phyloP scores from a whole-genome alignment of 2,329 filamentous ascomycete species.

The Trichoderma pleuroti region DNA sequence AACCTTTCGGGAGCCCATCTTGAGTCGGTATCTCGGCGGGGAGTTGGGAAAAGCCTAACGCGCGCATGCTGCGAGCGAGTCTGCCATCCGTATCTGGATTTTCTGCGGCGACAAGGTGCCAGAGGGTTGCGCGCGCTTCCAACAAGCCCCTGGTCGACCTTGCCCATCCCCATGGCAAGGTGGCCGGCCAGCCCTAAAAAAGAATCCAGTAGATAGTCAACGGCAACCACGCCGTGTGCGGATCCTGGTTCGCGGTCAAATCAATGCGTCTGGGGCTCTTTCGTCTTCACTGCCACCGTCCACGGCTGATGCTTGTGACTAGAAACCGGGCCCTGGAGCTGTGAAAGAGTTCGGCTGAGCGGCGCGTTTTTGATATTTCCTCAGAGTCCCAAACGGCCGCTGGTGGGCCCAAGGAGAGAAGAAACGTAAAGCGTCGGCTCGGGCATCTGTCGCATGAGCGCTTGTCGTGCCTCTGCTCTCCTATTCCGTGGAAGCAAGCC shows the following conservation, averaged over 20 bases:
- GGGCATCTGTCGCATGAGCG: not conserved
- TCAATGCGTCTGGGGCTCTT: not conserved
- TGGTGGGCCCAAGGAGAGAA: not conserved
- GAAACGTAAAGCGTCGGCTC: not conserved
- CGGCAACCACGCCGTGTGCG: not conserved
- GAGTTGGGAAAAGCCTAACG: not conserved
- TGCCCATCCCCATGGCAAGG: not conserved
- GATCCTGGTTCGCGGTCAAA: not conserved
- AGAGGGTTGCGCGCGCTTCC: conserved; percentile 8
- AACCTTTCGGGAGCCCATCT: not conserved
- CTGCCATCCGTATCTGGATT: not conserved
- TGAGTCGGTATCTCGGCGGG: not conserved
- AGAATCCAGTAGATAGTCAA: not conserved
- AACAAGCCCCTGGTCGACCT: conserved; percentile 1
- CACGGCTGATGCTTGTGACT: not conserved
- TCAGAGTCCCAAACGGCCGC: not conserved
- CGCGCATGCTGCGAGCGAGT: not conserved
- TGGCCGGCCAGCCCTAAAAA: not conserved
- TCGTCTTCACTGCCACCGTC: not conserved
- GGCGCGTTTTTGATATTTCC: not conserved
- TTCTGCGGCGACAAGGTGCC: not conserved
- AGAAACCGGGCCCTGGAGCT: not conserved
- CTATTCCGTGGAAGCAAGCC: not conserved
- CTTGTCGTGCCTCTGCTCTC: not conserved
- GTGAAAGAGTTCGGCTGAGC: not conserved